Conservation (phyloP, 2,329 filamentous ascomycete genomes). For the Aotearoamyces nothofagi region DNA sequence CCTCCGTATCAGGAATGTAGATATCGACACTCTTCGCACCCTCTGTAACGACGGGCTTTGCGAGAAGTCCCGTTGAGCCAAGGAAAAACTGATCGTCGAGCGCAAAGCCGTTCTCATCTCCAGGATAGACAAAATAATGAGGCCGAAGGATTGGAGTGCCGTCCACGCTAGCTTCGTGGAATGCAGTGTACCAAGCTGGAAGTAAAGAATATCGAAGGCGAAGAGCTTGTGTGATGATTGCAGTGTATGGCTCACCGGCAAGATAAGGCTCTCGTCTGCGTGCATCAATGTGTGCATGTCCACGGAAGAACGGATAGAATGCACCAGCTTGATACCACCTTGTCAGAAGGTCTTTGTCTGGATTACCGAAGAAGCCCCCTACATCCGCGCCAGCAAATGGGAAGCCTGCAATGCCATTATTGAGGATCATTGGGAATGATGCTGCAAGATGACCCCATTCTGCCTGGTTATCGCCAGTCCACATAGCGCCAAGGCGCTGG, state of each 20-base stretch:
- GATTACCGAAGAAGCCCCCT: constrained; percentile 96
- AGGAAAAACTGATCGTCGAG: constrained; percentile 92
- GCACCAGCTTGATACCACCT: constrained; percentile 95
- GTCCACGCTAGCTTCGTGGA: constrained; percentile 71
- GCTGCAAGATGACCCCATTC: constrained; percentile 83
- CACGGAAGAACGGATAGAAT: constrained; percentile 97
- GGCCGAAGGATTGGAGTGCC: constrained; percentile 81
- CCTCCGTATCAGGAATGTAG: constrained; percentile 76
- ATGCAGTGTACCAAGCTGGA: constrained; percentile 93
- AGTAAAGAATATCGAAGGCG: constrained; percentile 80
- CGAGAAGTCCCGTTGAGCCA: constrained; percentile 76
- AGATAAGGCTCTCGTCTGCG: constrained; percentile 90
- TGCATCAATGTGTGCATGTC: constrained; percentile 85
- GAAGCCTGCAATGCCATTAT: constrained; percentile 82
- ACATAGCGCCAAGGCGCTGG: constrained; percentile 87
- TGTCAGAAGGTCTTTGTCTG: constrained; percentile 76
- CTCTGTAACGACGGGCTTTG: constrained; percentile 75
- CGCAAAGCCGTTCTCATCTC: constrained; percentile 72
- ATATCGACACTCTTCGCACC: constrained; percentile 59
- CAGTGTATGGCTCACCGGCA: constrained; percentile 66
- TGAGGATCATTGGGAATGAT: constrained; percentile 84
- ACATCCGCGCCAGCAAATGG: constrained; percentile 94
- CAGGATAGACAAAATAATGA: constrained; percentile 84
- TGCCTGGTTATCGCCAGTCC: constrained; percentile 96
- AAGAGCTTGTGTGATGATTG: constrained; percentile 76